Evolutionary conservation across 768 basidiomycete genomes (phyloP), one percentile per base, ranked within the genome.

Genomic region (Macrocybe gigantea): DNA sequence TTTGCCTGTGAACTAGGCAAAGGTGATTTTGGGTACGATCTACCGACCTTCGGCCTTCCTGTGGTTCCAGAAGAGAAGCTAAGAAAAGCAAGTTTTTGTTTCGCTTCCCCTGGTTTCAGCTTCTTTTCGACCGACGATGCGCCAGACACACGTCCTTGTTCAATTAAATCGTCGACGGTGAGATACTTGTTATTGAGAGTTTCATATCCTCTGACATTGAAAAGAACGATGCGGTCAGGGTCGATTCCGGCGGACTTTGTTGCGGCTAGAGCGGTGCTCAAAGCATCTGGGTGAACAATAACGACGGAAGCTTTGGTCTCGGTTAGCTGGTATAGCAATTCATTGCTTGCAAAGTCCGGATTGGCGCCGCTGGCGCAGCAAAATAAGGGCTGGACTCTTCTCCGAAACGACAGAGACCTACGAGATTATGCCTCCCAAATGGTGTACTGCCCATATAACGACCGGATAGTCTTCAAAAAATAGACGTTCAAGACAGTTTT

Each of bases 11-110:
- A 22, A 22, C 22, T 22, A 22, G 22, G 4, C 22, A 22, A 22
- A 22, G 22, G 22, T 22, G 22, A 41, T 13, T 41, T 8, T 29
- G 12, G 6, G 11, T 5, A 11, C n/a, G 10, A 33, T 7, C 12
- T 7, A 12, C 41, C 14, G 37, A 80, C 82, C 77, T 88, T 85
- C 0, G 87, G 86, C 50, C 69, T 77, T 0, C 87, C 86, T 2
- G 87, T 89, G 0, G 86, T 89, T 48, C 77, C 77, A 14, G 85
- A 86, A 0, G 85, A 87, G 58, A 88, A 88, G 57, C 74, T 80
- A 29, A 87, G 64, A 51, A 87, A 79, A 0, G 87, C 86, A 10
- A 88, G 58, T 58, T 85, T 88, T 8, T 74, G 82, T 62, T 71
- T 84, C 12, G 68, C 84, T 63, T 88, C 86, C 1, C 82, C 82